These are phyloP conservation scores for Suillus alpinus DNA, from an alignment of 768 basidiomycete species.

Conservation along the genomic window DNA sequence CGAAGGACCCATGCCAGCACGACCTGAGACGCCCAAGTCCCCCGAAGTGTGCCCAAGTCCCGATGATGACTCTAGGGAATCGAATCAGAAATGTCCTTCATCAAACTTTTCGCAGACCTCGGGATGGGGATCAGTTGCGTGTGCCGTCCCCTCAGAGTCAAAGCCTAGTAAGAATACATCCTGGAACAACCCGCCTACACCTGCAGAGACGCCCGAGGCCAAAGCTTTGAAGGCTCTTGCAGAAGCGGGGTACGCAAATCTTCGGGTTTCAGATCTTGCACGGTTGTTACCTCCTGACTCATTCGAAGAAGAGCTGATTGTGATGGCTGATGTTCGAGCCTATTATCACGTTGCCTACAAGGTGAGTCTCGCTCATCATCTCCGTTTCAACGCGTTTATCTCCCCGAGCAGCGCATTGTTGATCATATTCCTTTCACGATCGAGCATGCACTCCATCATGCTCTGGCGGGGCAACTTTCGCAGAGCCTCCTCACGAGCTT, in stretches of 20 bases:
- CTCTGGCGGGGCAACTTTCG: conserved; percentile 34
- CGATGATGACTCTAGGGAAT: no score
- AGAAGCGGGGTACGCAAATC: conserved; percentile 22
- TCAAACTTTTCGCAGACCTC: no score
- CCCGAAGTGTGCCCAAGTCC: no score
- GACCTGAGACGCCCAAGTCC: conserved; percentile 47
- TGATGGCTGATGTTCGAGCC: conserved; percentile 55
- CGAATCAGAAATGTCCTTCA: no score
- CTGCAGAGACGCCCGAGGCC: neutral
- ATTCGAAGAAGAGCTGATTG: conserved; percentile 42
- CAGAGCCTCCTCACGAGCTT: conserved; percentile 34
- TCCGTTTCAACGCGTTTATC: neutral
- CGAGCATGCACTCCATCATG: conserved; percentile 42
- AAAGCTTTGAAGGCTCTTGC: conserved; percentile 27
- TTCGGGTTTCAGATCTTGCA: conserved; percentile 22
- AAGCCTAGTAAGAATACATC: no score
- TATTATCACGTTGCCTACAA: conserved; percentile 57
- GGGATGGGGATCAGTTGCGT: no score
- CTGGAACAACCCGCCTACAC: neutral
- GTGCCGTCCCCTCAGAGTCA: no score
- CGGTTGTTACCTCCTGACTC: conserved; percentile 22
- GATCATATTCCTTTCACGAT: conserved; percentile 52
- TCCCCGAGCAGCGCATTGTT: conserved; percentile 44
- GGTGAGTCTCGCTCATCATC: conserved; percentile 27
- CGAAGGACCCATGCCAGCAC: conserved; percentile 38